Conservation (phyloP, 2,329 filamentous ascomycete species). For the Rhinocladiella similis region DNA sequence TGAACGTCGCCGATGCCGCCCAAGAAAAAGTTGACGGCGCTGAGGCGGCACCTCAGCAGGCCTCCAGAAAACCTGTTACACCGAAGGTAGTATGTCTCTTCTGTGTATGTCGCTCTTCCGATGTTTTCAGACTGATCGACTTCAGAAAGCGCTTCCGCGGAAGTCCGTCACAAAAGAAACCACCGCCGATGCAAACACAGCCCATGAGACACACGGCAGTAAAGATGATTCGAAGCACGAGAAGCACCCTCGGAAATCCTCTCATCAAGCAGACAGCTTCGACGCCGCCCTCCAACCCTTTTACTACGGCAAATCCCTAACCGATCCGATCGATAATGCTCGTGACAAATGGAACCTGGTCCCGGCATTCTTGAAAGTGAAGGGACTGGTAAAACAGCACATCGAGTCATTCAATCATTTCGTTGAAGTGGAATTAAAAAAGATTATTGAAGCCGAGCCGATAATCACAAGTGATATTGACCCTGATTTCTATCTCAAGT, state of each 20-base stretch:
- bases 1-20: slow-evolving; percentile 24
- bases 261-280: slow-evolving; percentile 45
- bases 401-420: slow-evolving; percentile 99
- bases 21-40: slow-evolving; percentile 26
- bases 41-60: slow-evolving; percentile 12
- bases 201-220: background rate
- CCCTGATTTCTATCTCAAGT: slow-evolving; percentile 86
- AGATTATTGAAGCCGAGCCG: slow-evolving; percentile 90
- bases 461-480: slow-evolving; percentile 90
- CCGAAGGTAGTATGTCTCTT: slow-evolving; percentile 20
- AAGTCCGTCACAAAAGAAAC: slow-evolving; percentile 11
- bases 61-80: slow-evolving; percentile 11
- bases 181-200: background rate
- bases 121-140: background rate
- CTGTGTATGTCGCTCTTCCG: background rate
- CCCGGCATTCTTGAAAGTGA: slow-evolving; percentile 97
- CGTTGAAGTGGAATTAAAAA: slow-evolving; percentile 92
- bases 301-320: slow-evolving; percentile 67
- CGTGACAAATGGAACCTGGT: slow-evolving; percentile 94
- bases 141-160: slow-evolving; percentile 7
- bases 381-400: slow-evolving; percentile 94
- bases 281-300: slow-evolving; percentile 68
- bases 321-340: slow-evolving; percentile 69
- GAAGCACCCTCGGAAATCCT: slow-evolving; percentile 18
- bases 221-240: slow-evolving; percentile 15